Percentiles rank a stretch among this genome's conserved stretches.
These are phyloP conservation scores for Diddensiella caesifluorescens DNA, from an alignment of 805 yeast genomes.

Conservation along the genomic window DNA sequence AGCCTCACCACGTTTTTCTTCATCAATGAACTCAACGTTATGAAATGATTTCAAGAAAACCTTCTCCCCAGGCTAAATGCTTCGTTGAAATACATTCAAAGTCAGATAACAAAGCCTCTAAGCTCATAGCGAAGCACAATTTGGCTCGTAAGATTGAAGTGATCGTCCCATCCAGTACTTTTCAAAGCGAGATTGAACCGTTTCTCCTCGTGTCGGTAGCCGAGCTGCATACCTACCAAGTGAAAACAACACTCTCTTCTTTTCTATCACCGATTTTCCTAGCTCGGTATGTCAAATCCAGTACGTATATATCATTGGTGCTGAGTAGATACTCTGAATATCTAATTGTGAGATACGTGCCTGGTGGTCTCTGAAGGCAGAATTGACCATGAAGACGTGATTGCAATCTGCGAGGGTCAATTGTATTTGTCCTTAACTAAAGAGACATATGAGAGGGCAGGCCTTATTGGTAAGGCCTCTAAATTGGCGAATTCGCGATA, in stretches of 20 bases:
- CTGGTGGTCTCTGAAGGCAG: conserved; percentile 19
- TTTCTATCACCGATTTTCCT: neutral
- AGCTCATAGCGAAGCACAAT: conserved; percentile 4
- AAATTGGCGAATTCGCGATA: conserved; percentile 12
- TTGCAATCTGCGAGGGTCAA: conserved; percentile 28
- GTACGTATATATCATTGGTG: neutral
- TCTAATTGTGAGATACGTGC: neutral
- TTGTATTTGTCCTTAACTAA: conserved; percentile 31
- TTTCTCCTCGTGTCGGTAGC: conserved; percentile 1
- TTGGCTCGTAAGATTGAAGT: conserved; percentile 4
- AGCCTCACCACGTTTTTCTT: too few species aligned
- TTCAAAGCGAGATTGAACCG: neutral
- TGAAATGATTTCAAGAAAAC: neutral
- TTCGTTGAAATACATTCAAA: conserved; percentile 1
- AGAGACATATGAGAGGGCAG: conserved; percentile 32
- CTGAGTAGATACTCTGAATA: neutral
- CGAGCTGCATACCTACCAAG: neutral
- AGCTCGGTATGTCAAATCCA: neutral
- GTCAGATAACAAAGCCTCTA: neutral
- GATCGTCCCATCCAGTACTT: neutral
- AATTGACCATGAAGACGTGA: conserved; percentile 32
- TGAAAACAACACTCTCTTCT: neutral
- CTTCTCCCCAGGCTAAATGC: conserved; percentile 5
- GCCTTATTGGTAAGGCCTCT: conserved; percentile 32
- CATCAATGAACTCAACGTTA: too few species aligned